Conservation (phyloP, 1,284 basidiomycete species). For the Microbotryum intermedium region DNA sequence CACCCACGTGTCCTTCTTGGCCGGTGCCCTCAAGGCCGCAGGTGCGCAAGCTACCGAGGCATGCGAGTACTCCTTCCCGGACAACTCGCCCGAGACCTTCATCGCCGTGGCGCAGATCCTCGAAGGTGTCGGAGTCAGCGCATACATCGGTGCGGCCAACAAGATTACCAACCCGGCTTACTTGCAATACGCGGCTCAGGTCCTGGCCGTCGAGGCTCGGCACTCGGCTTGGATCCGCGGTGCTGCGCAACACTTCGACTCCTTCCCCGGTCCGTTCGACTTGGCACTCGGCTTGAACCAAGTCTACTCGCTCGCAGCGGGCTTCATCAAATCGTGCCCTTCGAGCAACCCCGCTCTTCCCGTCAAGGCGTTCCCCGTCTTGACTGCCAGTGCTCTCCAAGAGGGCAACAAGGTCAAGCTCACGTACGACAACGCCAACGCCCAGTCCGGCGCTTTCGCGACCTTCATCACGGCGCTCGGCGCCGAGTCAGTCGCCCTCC, state of each 20-base stretch:
- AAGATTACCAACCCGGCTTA: constrained; percentile 37
- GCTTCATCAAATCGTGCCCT: constrained; percentile 47
- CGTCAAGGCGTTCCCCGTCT: constrained; percentile 21
- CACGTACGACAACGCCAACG: constrained; percentile 1
- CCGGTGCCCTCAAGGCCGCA: constrained; percentile 43
- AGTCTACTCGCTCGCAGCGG: constrained; percentile 41
- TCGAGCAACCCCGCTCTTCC: constrained; percentile 42
- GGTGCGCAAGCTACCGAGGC: constrained; percentile 48
- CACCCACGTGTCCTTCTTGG: constrained; percentile 47
- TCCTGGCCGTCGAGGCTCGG: background rate
- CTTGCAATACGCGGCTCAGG: background rate
- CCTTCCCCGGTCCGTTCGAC: constrained; percentile 40
- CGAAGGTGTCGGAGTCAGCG: constrained; percentile 51
- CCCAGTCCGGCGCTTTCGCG: background rate
- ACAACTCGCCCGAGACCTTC: constrained; percentile 49
- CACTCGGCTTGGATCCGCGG: constrained; percentile 12
- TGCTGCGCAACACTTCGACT: constrained; percentile 8
- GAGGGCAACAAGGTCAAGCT: background rate
- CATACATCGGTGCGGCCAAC: constrained; percentile 50
- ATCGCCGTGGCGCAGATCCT: constrained; percentile 49
- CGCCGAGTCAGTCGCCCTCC: constrained; percentile 26
- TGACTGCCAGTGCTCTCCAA: constrained; percentile 6
- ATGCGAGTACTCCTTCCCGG: constrained; percentile 54
- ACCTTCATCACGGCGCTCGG: background rate
- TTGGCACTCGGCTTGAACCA: constrained; percentile 44